Base-by-base conservation (phyloP, 805 yeast species). In the Debaryomyces castellii region DNA sequence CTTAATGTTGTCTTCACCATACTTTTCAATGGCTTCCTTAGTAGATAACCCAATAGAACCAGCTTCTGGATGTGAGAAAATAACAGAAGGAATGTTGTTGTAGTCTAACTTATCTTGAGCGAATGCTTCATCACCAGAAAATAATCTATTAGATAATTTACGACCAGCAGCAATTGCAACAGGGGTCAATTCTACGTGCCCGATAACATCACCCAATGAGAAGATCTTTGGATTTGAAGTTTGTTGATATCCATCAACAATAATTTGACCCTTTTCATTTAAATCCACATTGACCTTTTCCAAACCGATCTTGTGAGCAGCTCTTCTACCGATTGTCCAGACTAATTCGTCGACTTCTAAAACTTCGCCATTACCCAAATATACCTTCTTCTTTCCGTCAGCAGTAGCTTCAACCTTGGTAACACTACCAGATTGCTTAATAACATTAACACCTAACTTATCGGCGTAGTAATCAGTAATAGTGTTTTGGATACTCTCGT, bases 111-210 rank as follows among this genome's bases (percentile, higher is more conserved):
- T 89, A 64, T 85, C 87, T 39, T 81, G 65, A 51, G 80, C 80
- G 73, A 77, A 89, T 46, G 69, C 64, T 51, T 77, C 81, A 45
- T 91, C 85, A 18, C 97, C 97, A 5, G 74, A 69, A 63, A 92
- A 94, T 49, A 94, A 71, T 64, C 99, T 81, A 73, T 92, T 91
- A 23, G 97, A 81, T 55, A 94, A 78, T 65, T 82, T 88, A 69
- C 99, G 85, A 50, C 99, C 99, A 8, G 99, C 91, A 30, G 99
- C 97, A 71, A 94, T 94, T 32, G 99, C 99, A 37, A 90, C 97
- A 7, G 99, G 99, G 2, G 99, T 94, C 58, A 94, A 79, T 73
- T 94, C 98, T 38, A 88, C 86, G 24, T 87, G 83, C 51, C 97
- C 97, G 37, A 88, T 86, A 49, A 92, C 95, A 66, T 94, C 99